Evolutionary conservation across 257 asterid species (phyloP).

Genomic region (Avicennia marina): DNA sequence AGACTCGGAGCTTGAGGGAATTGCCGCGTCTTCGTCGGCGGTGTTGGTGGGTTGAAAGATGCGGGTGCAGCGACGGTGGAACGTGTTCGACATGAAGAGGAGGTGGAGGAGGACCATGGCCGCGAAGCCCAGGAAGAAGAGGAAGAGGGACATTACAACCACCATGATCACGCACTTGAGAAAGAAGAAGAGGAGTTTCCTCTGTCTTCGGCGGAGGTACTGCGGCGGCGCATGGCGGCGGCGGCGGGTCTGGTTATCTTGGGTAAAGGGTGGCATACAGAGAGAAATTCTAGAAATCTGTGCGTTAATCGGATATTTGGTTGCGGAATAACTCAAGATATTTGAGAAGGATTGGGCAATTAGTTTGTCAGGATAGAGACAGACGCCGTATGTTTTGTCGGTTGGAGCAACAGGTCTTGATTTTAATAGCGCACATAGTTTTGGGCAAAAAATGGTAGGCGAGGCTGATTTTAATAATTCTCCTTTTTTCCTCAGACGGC

Average conservation of each 20-base stretch:
- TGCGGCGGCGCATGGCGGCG: slow-evolving; percentile 34
- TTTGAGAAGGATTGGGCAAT: no score
- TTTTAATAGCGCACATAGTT: no score
- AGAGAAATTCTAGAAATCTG: no score
- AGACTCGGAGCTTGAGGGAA: neutral
- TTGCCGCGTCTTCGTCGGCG: neutral
- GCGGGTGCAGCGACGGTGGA: slow-evolving; percentile 47
- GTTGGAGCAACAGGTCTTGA: no score
- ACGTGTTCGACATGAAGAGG: slow-evolving; percentile 53
- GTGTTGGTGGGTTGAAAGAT: slow-evolving; percentile 23
- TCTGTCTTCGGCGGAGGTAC: slow-evolving; percentile 30
- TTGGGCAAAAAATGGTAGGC: no score
- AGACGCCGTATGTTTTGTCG: no score
- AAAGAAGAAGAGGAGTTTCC: slow-evolving; percentile 50
- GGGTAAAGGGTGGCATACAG: slow-evolving; percentile 28
- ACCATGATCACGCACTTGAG: slow-evolving; percentile 70
- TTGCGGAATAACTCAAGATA: no score
- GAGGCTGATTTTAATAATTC: no score
- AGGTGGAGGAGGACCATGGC: slow-evolving; percentile 75
- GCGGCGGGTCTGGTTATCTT: no score
- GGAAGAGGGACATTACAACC: slow-evolving; percentile 54
- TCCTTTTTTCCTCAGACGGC: no score
- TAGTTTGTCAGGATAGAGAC: no score
- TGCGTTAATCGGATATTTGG: no score
- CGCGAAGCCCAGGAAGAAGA: slow-evolving; percentile 81